Evolutionary conservation across 2,329 filamentous ascomycete species (phyloP), one percentile per base, ranked within the genome.

Genomic region (Penicillium sp.): DNA sequence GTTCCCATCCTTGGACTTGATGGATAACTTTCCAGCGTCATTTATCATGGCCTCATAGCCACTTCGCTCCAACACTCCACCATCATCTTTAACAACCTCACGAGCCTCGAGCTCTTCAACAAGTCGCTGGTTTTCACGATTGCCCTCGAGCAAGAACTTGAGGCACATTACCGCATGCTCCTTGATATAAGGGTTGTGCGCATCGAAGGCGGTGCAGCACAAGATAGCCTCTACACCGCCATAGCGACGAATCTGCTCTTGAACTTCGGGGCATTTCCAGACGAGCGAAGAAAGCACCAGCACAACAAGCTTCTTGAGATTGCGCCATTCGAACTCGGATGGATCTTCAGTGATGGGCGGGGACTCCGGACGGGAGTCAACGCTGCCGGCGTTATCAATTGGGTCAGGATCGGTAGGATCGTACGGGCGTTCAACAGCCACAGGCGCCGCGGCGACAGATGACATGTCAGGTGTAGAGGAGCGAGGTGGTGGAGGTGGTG

Each of bases 171-270:
- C 90, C 2, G 91, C 90, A 58, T 92, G 89, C 71, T 97, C 93
- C 64, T 93, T 90, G 57, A 96, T 92, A 68, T 93, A 97, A 0
- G 91, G 91, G 66, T 97, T 97, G 73, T 96, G 86, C 61, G 93
- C 91, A 67, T 97, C 93, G 68, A 94, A 94, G 26, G 86, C 84
- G 63, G 91, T 97, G 72, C 91, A 96, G 65, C 91, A 91, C 13
- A 97, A 82, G 17, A 97, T 81, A 0, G 90, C 87, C 60, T 96
- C 89, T 36, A 97, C 89, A 34, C 93, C 93, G 58, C 91, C 89
- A 63, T 93, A 84, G 42, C 86, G 83, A 37, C 95, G 84, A 56
- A 97, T 90, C 69, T 97, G 93, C 62, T 88, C 85, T 72, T 97
- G 93, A 0, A 97, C 92, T 7, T 85, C 83, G 1, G 87, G 82